Evolutionary conservation across 2,329 filamentous ascomycete species (phyloP).

Genomic region (Akanthomyces uredinophilus): DNA sequence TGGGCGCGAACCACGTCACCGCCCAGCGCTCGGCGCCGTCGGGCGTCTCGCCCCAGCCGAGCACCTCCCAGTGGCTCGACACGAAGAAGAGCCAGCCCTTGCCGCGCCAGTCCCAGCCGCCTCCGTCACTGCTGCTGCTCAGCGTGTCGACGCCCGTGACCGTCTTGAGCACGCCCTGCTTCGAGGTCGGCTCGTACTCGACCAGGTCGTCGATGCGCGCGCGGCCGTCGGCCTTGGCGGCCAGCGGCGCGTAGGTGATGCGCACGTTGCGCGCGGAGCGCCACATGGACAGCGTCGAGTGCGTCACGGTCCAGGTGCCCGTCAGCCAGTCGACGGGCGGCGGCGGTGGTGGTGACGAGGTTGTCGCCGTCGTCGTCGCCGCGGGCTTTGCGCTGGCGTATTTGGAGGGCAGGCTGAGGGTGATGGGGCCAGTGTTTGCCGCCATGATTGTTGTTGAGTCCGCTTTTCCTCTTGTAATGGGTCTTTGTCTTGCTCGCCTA

Average conservation of each 20-base stretch:
- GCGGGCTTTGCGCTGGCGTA: neutral
- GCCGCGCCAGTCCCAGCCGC: slow-evolving; percentile 70
- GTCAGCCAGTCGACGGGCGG: slow-evolving; percentile 51
- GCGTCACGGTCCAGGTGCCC: slow-evolving; percentile 68
- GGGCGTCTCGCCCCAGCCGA: slow-evolving; percentile 63
- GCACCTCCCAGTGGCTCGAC: slow-evolving; percentile 71
- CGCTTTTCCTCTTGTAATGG: neutral
- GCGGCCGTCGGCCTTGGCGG: slow-evolving; percentile 32
- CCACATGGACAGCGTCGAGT: slow-evolving; percentile 78
- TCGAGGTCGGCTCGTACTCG: slow-evolving; percentile 55
- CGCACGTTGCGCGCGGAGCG: slow-evolving; percentile 70
- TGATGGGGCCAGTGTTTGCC: neutral
- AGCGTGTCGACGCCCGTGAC: slow-evolving; percentile 61
- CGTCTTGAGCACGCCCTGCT: slow-evolving; percentile 46
- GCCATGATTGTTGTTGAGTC: neutral
- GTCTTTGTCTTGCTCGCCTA: neutral
- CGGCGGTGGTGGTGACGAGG: neutral
- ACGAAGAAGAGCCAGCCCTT: slow-evolving; percentile 70
- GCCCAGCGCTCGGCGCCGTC: slow-evolving; percentile 57
- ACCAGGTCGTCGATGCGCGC: slow-evolving; percentile 65
- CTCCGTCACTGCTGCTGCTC: slow-evolving; percentile 26
- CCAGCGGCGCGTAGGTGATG: slow-evolving; percentile 65
- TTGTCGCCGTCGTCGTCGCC: neutral
- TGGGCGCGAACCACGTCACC: slow-evolving; percentile 81
- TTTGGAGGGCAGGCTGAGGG: slow-evolving; percentile 9